Evolutionary conservation across 1,284 basidiomycete genomes (phyloP), one percentile per base, ranked within the genome.

Genomic region (Ustilago vetiveriae): DNA sequence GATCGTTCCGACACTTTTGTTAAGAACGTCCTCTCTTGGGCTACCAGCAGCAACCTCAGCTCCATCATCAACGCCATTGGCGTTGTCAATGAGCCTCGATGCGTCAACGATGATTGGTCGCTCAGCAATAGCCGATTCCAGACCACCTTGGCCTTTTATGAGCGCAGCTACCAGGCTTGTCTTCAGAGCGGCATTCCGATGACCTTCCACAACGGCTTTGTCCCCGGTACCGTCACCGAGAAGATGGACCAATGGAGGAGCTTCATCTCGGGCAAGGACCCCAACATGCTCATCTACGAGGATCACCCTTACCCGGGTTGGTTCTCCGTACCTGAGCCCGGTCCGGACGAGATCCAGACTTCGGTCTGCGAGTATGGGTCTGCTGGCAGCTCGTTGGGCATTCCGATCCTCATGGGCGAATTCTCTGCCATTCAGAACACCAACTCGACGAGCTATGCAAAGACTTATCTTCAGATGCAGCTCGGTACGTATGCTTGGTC

Each of bases 261-360:
- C 22, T 81, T 78, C 46, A 63, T 68, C 5, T 40, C 41, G 7
- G 73, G 67, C 50, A 74, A 81, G 62, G 47, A 78, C 46, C 78
- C 76, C 44, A 68, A 60, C 49, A 70, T 60, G 53, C 65, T 80
- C 41, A 66, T 74, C 39, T 78, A 76, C 63, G 74, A 77, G 43
- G 68, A 78, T 43, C 77, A 80, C 50, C 78, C 78, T 13, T 79
- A 79, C 66, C 77, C 78, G 0, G 78, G 74, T 4, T 80, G 75
- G 75, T 80, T 76, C 70, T 26, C 39, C 8, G 43, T 17, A 1
- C 73, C 73, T 11, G 54, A 64, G 21, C 60, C 58, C 2, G 58
- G 69, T 19, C 26, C 39, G 21, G n/a, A 29, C 3, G n/a, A 32
- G 36, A 74, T 78, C 40, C 50, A 64, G 35, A 38, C 64, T 14